Conservation (phyloP, 129 eudicot genomes). For the Erigeron canadensis region DNA sequence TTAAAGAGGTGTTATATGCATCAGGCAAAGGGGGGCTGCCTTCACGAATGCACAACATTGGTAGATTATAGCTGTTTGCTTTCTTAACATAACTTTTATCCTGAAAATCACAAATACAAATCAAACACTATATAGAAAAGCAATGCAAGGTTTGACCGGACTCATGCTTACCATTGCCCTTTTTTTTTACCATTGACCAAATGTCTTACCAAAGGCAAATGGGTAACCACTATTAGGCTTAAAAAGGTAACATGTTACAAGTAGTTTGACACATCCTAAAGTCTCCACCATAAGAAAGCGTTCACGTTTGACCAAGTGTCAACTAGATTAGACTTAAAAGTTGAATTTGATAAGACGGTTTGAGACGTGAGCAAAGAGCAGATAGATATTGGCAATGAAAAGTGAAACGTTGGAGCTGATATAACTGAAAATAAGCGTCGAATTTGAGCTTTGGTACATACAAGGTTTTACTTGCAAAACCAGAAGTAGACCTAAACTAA, state of each 20-base stretch:
- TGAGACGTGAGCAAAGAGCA: neutral
- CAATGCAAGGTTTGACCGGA: neutral
- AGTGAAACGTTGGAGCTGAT: neutral
- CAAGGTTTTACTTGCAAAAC: too few relatives aligned
- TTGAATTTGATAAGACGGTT: neutral
- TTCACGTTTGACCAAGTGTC: neutral
- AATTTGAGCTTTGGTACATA: too few relatives aligned
- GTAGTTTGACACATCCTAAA: neutral
- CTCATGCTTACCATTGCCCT: neutral
- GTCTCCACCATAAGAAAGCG: neutral
- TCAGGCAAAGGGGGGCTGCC: conserved; percentile 94
- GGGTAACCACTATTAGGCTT: too few relatives aligned
- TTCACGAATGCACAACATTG: conserved; percentile 82
- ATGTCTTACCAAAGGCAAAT: neutral
- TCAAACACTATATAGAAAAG: conserved; percentile 2
- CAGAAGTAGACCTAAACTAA: too few relatives aligned
- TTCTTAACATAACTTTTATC: conserved; percentile 38
- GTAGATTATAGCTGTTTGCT: conserved; percentile 41
- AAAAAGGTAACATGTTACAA: too few relatives aligned
- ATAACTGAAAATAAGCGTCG: too few relatives aligned
- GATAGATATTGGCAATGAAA: neutral
- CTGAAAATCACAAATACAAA: conserved; percentile 36
- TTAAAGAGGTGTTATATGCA: conserved; percentile 56
- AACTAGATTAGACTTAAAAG: neutral
- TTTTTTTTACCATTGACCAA: neutral